Base-by-base conservation (phyloP, 164 flowering plant species). In the Macadamia tetraphylla region DNA sequence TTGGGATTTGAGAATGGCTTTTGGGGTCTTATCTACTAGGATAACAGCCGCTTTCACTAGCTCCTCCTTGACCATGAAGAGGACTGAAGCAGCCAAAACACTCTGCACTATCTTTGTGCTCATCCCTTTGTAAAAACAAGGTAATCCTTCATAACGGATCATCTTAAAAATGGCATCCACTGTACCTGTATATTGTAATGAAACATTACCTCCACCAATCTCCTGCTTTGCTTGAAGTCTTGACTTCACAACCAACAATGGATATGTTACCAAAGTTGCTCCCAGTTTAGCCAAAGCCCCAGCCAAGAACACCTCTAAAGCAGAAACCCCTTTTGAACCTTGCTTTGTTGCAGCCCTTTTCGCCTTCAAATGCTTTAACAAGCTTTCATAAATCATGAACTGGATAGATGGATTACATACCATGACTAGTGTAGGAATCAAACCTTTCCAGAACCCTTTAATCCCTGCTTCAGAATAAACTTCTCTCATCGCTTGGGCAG, bases 371-470 rank as follows among this genome's bases (percentile, higher is more conserved):
- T 72, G 77, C 78, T 85, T 88, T 60, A 86, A 71, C 4, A 78
- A 80, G 68, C 70, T 85, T 78, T 90, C 96, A 75, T 90, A 90
- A 68, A 90, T 85, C 96, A 90, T 90, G 73, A 90, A 90, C 69
- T 90, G 96, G 64, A 90, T 90, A 14, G 96, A 88, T 51, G 96
- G 96, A 75, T 90, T 90, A 82, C 89, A 85, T 58, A 88, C 96
- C 96, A 90, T 90, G 68, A 90, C 84, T 35, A 90, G 83, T 29
- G 96, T 86, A 55, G 96, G 96, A 60, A 90, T 49, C 31, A 90
- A 77, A 70, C 96, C 96, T 77, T 88, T 88, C 92, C 96, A 90
- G 68, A 88, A 90, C 68, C 96, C 96, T 63, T 32, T 31, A 59
- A 90, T 65, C 69, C 91, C 93, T 23, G 92, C 89, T 79, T 88